Conservation (phyloP, 2,329 filamentous ascomycete genomes). For the Aureobasidium melanogenum region DNA sequence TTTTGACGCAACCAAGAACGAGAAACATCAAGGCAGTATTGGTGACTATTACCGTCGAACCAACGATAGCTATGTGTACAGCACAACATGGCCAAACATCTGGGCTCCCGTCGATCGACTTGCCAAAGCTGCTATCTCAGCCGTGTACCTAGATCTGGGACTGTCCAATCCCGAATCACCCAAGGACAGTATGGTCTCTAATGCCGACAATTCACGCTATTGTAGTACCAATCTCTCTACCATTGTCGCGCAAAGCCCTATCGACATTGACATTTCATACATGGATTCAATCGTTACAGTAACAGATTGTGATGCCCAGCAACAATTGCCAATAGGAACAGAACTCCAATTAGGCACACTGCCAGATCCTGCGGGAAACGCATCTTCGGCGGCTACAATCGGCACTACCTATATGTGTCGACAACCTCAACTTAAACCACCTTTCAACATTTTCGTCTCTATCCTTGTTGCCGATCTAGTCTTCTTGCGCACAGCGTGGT, state of each 20-base stretch:
- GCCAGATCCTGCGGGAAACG: no score
- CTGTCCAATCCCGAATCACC: no score
- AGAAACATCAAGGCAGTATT: neutral
- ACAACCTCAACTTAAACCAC: neutral
- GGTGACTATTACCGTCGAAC: no score
- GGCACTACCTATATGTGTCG: neutral
- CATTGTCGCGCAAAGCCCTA: no score
- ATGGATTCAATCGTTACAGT: no score
- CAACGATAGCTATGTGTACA: fast-evolving
- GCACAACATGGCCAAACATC: neutral
- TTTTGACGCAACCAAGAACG: neutral
- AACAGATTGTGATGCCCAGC: no score
- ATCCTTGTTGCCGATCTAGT: neutral
- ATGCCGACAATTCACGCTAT: no score
- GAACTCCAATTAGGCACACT: no score
- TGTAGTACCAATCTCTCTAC: no score
- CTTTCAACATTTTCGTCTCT: neutral
- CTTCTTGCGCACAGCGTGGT: neutral
- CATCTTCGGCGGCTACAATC: neutral
- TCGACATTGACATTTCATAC: no score
- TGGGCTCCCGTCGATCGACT: neutral
- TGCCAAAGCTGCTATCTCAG: neutral
- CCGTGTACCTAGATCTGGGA: neutral
- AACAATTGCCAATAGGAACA: no score
- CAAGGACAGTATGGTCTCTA: no score